Percentiles rank a stretch among this genome's conserved stretches.
Evolutionary conservation across 495 filamentous ascomycete genomes (phyloP).

Genomic region (Aspergillus sclerotioniger): DNA sequence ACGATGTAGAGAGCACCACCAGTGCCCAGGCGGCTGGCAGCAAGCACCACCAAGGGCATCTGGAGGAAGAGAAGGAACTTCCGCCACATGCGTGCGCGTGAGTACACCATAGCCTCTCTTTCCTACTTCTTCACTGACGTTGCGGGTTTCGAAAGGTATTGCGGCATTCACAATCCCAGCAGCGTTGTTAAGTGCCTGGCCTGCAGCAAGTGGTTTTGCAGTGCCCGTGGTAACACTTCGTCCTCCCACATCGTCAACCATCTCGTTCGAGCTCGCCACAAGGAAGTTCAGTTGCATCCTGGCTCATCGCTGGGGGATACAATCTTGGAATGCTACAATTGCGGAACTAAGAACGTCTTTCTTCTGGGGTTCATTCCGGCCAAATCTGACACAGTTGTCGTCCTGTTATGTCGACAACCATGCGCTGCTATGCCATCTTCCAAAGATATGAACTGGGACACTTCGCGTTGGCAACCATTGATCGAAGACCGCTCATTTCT

Average conservation of each 20-base stretch:
- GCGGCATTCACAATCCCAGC: slow-evolving; percentile 92
- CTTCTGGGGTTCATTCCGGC: slow-evolving; percentile 99
- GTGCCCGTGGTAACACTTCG: slow-evolving; percentile 91
- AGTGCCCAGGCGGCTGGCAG: slow-evolving; percentile 77
- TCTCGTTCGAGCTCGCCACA: slow-evolving; percentile 93
- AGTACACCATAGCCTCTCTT: slow-evolving; percentile 35
- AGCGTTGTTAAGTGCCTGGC: slow-evolving; percentile 94
- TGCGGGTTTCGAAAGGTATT: slow-evolving; percentile 62
- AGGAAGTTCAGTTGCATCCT: slow-evolving; percentile 97
- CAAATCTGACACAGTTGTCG: slow-evolving; percentile 97
- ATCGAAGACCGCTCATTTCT: slow-evolving; percentile 97
- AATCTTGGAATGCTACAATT: slow-evolving; percentile 98
- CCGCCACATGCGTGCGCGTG: slow-evolving; percentile 96
- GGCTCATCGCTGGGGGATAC: slow-evolving; percentile 95
- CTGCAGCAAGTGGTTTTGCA: slow-evolving; percentile 99
- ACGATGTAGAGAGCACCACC: slow-evolving; percentile 89
- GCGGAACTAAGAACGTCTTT: slow-evolving; percentile 98
- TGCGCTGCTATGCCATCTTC: slow-evolving; percentile 91
- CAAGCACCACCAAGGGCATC: slow-evolving; percentile 59
- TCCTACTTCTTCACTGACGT: slow-evolving; percentile 15
- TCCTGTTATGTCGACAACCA: slow-evolving; percentile 93
- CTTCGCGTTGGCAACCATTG: slow-evolving; percentile 93
- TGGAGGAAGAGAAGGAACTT: slow-evolving; percentile 87
- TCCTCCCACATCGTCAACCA: slow-evolving; percentile 99
- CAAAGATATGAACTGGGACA: slow-evolving; percentile 99